Evolutionary conservation across 208 protist species (phyloP), one percentile per base, ranked within the genome.

Genomic region (Endotrypanum monterogeii): DNA sequence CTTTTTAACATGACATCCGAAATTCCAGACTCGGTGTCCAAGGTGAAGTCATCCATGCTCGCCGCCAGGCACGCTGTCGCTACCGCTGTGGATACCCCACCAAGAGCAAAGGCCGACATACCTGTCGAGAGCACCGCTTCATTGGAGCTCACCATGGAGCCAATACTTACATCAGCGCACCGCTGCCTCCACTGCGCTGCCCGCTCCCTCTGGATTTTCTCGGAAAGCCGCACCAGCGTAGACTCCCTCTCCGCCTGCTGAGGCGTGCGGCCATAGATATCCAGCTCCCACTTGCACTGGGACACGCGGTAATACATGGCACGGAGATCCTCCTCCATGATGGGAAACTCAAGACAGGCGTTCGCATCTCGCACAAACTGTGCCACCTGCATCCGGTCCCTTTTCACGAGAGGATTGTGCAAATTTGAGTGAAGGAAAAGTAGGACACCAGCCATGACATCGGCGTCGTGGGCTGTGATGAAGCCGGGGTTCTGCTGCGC

Each of bases 341-440:
- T 78, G 3, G 92, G 87, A 58, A 93, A 85, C 54, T 91, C 84
- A 28, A 97, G 69, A 67, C 90, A 97, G 51, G 83, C 87, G 63
- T 90, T 90, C 23, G 84, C 86, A 73, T 90, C 87, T 18, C 70
- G 61, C 52, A 92, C 87, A 67, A 95, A 97, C 44, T 90, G 80
- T 16, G 81, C 71, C 41, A 65, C 71, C n/a, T 76, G 78, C 79
- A 97, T 92, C 50, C 85, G 83, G 52, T 63, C 71, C 37, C 44
- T 73, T 71, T 87, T 86, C 50, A 84, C 89, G 46, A 80, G 72
- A 16, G 54, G 60, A 74, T 97, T 97, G 86, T 97, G 92, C 73
- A 95, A 78, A 66, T 89, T 97, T 23, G 90, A 83, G 79, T 97
- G 92, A n/a, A 97, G 74, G 70, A 97, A 97, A 56, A 97, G 87